Evolutionary conservation across 257 asterid genomes (phyloP), one percentile per base, ranked within the genome.

Genomic region (Ilex aquifolium): DNA sequence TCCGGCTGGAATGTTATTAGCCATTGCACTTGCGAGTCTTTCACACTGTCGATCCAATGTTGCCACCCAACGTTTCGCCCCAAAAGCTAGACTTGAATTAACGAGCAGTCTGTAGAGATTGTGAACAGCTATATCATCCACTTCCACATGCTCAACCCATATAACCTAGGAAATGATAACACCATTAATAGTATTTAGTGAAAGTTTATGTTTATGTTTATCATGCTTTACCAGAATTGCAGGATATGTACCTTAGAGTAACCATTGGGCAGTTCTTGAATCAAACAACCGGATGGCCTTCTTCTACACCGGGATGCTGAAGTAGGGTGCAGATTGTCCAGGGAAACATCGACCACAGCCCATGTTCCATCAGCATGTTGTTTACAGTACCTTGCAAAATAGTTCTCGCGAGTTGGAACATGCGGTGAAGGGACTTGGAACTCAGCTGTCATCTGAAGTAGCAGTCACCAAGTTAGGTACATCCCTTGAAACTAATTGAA

Each of bases 301-400:
- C 84, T 64, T 61, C 84, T 74, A 65, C 78, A 77, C 13, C 73
- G 55, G 2, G 88, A 58, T 2, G 60, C 36, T 13, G 80, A 49
- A 65, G 73, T 51, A n/a, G 82, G 70, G 46, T 82, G 52, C 40
- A 80, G 66, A 61, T 73, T 77, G 74, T 83, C 88, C 61, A 83
- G 16, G 7, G 88, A 83, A 56, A 83, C 88, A 72, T 83, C 88
- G 1, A 83, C 88, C 3, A 83, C 83, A 2, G 82, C 88, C 88
- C 88, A 83, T 3, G 73, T 70, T 4, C 82, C 79, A 16, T 80
- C 86, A 4, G 42, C 67, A 42, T 79, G 78, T 17, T 80, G 86
- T 63, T 80, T 80, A 63, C 88, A 79, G 32, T 83, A 83, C 60
- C 88, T 67, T 1, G 73, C 72, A 5, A 79, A 82, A 69, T 77